Conservation (phyloP, 2,329 filamentous ascomycete genomes). For the Parascedosporium putredinis region DNA sequence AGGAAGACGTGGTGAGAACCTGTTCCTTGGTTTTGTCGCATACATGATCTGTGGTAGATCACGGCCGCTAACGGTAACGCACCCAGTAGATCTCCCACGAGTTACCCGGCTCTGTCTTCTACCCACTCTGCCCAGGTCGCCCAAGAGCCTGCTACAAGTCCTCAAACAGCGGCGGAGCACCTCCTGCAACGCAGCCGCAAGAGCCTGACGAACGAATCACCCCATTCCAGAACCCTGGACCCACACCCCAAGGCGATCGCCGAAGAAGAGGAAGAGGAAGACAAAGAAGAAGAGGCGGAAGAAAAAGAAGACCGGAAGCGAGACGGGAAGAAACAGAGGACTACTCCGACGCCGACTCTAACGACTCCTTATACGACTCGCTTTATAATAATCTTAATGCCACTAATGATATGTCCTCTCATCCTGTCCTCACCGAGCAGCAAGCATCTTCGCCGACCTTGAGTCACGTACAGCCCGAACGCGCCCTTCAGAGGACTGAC, state of each 20-base stretch:
- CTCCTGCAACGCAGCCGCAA: not conserved
- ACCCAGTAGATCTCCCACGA: not conserved
- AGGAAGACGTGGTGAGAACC: not conserved
- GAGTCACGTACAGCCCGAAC: not conserved
- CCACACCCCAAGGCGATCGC: not conserved
- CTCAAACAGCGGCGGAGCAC: not conserved
- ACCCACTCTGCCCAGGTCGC: not conserved
- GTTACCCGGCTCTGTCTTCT: not conserved
- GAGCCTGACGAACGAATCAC: not conserved
- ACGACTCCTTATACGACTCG: conserved; percentile 10
- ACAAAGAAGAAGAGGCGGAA: too few relatives aligned
- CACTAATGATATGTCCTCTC: conserved; percentile 10
- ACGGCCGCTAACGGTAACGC: conserved; percentile 1
- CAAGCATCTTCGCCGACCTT: conserved; percentile 12
- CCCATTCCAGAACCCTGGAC: not conserved
- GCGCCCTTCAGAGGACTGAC: not conserved
- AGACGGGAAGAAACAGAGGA: too few relatives aligned
- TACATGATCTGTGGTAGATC: conserved; percentile 2
- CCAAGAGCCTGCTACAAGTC: not conserved
- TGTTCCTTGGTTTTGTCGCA: not conserved
- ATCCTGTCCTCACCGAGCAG: conserved; percentile 11
- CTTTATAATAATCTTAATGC: conserved; percentile 11
- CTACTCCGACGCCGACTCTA: conserved; percentile 3
- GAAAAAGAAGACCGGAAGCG: too few relatives aligned
- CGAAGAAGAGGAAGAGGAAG: conserved; percentile 3